Evolutionary conservation across 345 rosid genomes (phyloP), one percentile per base, ranked within the genome.

Genomic region (Lepidium aucheri): DNA sequence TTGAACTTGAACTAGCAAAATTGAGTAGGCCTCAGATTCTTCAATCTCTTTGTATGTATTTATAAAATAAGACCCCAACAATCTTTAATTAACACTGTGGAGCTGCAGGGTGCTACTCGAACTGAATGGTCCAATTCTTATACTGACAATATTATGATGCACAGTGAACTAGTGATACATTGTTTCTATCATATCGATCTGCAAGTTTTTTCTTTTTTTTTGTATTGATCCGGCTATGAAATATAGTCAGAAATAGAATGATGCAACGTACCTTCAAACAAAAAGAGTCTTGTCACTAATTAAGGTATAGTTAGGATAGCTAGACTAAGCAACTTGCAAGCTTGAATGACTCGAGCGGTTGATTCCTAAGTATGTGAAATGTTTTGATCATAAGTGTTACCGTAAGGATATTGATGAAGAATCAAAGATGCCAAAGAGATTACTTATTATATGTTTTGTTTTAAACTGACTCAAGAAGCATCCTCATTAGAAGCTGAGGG

Each of bases 51-150:
- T 60, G 15, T 63, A 40, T 60, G 30, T 68, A 68, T 58, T 24
- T 62, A 57, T 53, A 35, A 53, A 35, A 35, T 20, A 39, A 39
- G 38, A 49, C 5, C 60, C 73, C 52, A 33, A 53, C 53, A 26
- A 46, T 53, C 63, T 70, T 62, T 70, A 62, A 53, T 53, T 53
- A 53, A 62, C 66, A 60, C 70, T 71, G 70, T 71, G 52, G 44
- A 46, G 43, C 38, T 71, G 65, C 75, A 63, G 44, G 50, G 51
- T 71, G 64, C 64, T 62, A 63, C 65, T 39, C 20, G 10, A 55
- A 71, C 58, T 38, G 36, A 45, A 61, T 14, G 65, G 52, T 63
- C 70, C 75, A 55, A 39, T n/a, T 46, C 65, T 47, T 13, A 30
- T 8, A 41, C 52, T 71, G 65, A 55, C 59, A 20, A 38, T n/a